Evolutionary conservation across 352 stramenopile species (phyloP).

Genomic region (Phytophthora pisi): DNA sequence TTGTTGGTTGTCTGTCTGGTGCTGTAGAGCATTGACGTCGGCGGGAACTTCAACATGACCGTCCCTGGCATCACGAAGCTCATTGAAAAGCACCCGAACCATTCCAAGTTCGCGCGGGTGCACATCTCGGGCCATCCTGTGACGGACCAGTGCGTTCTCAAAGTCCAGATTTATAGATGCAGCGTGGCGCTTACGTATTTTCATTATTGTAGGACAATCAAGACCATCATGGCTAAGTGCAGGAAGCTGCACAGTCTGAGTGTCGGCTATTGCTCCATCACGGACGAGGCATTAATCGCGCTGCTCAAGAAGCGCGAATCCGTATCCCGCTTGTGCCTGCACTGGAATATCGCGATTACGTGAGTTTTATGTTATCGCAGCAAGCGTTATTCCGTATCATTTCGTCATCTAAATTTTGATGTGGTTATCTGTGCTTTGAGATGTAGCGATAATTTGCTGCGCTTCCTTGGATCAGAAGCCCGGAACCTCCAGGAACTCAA

Average conservation of each 20-base stretch:
- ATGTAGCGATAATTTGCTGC: constrained; percentile 78
- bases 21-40: constrained; percentile 80
- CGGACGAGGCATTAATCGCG: constrained; percentile 85
- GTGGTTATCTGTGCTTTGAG: not conserved
- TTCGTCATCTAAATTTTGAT: constrained; percentile 1
- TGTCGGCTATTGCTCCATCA: constrained; percentile 86
- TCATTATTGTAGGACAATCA: constrained; percentile 65
- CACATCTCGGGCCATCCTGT: constrained; percentile 84
- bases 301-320: constrained; percentile 85
- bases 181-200: constrained; percentile 4
- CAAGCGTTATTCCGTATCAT: not conserved
- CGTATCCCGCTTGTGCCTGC: constrained; percentile 75
- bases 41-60: constrained; percentile 92
- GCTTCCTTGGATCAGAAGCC: constrained; percentile 70
- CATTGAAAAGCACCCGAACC: constrained; percentile 90
- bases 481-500: constrained; percentile 89
- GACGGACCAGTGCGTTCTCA: constrained; percentile 73
- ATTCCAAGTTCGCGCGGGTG: constrained; percentile 88
- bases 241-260: constrained; percentile 88
- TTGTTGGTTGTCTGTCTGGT: not conserved
- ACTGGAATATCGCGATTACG: constrained; percentile 90
- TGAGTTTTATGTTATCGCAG: constrained; percentile 41
- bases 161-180: not conserved
- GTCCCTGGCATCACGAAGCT: constrained; percentile 86
- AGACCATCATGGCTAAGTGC: constrained; percentile 89